Base-by-base conservation (phyloP, 176 grass and related monocot genomes). In the Hsuehochloa calcarea region DNA sequence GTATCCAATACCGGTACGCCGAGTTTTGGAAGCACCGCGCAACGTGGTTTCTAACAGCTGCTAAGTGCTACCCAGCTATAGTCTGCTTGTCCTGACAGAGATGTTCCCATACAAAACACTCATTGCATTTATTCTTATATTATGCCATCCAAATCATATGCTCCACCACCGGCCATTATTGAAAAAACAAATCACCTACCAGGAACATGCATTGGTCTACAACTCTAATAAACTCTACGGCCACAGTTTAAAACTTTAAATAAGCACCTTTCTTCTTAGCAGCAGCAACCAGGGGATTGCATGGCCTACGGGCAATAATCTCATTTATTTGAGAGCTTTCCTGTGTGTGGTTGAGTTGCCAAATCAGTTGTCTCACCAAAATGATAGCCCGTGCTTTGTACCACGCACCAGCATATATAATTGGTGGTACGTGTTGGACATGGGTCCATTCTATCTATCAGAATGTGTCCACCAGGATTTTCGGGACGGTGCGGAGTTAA, bases 341-440 rank as follows among this genome's bases (percentile, higher is more conserved):
- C 15, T 67, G 6, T 17, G 84, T 15, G 59, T 54, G 19, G 63
- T 68, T 54, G 64, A 40, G 64, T 12, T 23, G 64, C 31, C 31
- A 55, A 68, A 55, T 68, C 64, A 25, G 20, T 25, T 23, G 61
- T 37, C 39, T 27, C 14, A 46, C 63, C 47, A 76, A 59, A 71
- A 88, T 60, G 79, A 87, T 50, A 26, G 20, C 85, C 79, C 71
- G 49, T 76, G 71, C 49, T 61, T 59, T 35, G 52, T 37, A 47
- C 46, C 68, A 58, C 26, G 47, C 62, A 50, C 52, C 54, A 23
- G 62, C 40, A 61, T 40, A 40, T 40, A 40, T 49, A 49, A 70
- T 40, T 40, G 73, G 43, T 50, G 15, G 65, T 69, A 49, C 64
- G 55, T 67, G 59, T 54, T 66, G 58, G 45, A 46, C 35, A 49